phyloP scores from a whole-genome alignment of 345 rosid species.

The Bruguiera gymnorhiza region DNA sequence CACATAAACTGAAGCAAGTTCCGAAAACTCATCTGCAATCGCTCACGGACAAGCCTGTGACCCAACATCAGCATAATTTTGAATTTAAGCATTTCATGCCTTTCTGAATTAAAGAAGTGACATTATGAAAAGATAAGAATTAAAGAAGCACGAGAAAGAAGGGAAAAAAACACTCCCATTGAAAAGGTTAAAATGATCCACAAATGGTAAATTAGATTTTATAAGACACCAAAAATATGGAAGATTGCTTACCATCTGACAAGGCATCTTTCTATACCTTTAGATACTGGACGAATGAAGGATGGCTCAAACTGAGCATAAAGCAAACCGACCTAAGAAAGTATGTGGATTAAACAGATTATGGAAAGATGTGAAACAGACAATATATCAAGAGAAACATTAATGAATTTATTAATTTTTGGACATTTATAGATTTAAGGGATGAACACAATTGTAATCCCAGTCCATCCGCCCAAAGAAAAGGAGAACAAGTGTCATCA shows the following conservation, averaged over 20 bases:
- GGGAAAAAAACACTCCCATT: too few species aligned
- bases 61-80: slow-evolving; percentile 14
- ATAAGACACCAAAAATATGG: background rate
- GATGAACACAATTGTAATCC: background rate
- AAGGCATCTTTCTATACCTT: slow-evolving; percentile 82
- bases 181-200: background rate
- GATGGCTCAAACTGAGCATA: slow-evolving; percentile 88
- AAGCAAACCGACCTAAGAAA: slow-evolving; percentile 75
- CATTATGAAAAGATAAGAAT: background rate
- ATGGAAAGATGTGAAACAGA: background rate
- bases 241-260: slow-evolving; percentile 67
- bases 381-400: background rate
- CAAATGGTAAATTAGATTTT: background rate
- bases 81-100: background rate
- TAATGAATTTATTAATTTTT: background rate
- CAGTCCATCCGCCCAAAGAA: background rate
- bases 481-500: background rate
- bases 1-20: slow-evolving; percentile 47
- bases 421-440: background rate
- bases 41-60: slow-evolving; percentile 78
- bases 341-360: background rate
- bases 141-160: too few species aligned
- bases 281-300: slow-evolving; percentile 75
- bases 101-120: background rate
- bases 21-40: slow-evolving; percentile 54